Base-by-base conservation (phyloP, 495 filamentous ascomycete genomes). In the Neurospora sp. region DNA sequence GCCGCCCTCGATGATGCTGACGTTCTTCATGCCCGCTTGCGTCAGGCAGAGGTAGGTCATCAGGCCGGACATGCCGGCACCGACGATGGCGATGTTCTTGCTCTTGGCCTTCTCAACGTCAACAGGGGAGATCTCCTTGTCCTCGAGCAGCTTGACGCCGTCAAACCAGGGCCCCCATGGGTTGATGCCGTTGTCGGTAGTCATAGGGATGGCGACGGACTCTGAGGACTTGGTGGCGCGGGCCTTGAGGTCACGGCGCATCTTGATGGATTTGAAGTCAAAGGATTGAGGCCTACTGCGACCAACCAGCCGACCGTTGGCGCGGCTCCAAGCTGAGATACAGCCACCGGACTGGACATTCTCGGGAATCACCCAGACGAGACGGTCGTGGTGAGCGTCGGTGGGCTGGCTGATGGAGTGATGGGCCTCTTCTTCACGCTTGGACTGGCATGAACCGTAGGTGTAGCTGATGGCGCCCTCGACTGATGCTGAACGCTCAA, bases 131-230 rank as follows among this genome's bases (percentile, higher is more conserved):
- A 86, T 81, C 40, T 89, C 81, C 74, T 87, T 89, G 35, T 82
- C 80, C 71, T 88, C 81, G 74, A 92, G 83, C 71, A 89, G 85
- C 39, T 84, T 85, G 18, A 92, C 89, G 6, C 90, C 90, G 74
- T 91, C 88, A 53, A 92, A 91, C 89, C 90, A 92, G 0, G 90
- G 88, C 0, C 90, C 90, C 78, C 80, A 81, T n/a, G 80, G 77
- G 75, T 92, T 90, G 74, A 87, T 85, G 16, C 85, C 85, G 47
- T 72, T 86, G 9, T 82, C 78, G 45, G 84, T 81, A 20, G 79
- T 76, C 85, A 87, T 87, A 40, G 75, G 72, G n/a, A 87, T 84
- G 77, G 44, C 72, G 18, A 8, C 27, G 8, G 8, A 18, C 18
- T 70, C 42, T 3, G 31, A 14, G 9, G 37, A 20, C 47, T 22